Base-by-base conservation (phyloP, 371 early-diverging fungal species). In the Circinella minor region DNA sequence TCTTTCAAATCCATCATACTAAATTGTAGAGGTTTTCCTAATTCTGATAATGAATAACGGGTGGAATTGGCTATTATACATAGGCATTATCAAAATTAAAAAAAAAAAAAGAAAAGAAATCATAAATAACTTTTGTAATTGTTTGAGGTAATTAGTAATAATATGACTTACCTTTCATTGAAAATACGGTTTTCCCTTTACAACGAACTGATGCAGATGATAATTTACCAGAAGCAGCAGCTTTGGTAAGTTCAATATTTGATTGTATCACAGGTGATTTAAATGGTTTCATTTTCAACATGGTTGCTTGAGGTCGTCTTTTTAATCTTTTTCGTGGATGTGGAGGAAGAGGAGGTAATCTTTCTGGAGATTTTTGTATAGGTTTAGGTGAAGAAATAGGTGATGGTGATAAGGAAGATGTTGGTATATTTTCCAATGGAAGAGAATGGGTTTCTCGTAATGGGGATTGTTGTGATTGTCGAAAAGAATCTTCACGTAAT, bases 201-300 rank as follows among this genome's bases (percentile, higher is more conserved):
- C 36, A 15, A 27, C 55, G 55, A 17, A 38, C 39, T 14, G 66
- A 57, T 3, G 36, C n/a, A 1, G 63, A 48, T 37, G 62, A 18
- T 51, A 36, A 63, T 61, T 66, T 38, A 27, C 57, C 47, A 34
- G 34, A 18, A 13, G 71, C 57, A n/a, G 74, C 79, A 20, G 77
- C 79, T 59, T 77, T 78, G 46, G 83, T 78, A 14, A 71, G 38
- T 51, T 72, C 79, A 20, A 75, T 27, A 13, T 80, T 76, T 0
- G 71, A 74, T 11, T 72, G 54, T 20, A 82, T 72, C 11, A 79
- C 71, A 2, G 83, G 83, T 14, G 83, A 83, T 66, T 77, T 80
- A 47, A 83, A 77, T 4, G 74, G 77, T n/a, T 68, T 66, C 17
- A 63, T 36, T 39, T 68, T 68, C 37, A 18, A 63, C n/a, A 46